Percentiles rank a stretch among this genome's conserved stretches.
phyloP scores from a whole-genome alignment of 2,329 filamentous ascomycete genomes.

The Alternaria panax region DNA sequence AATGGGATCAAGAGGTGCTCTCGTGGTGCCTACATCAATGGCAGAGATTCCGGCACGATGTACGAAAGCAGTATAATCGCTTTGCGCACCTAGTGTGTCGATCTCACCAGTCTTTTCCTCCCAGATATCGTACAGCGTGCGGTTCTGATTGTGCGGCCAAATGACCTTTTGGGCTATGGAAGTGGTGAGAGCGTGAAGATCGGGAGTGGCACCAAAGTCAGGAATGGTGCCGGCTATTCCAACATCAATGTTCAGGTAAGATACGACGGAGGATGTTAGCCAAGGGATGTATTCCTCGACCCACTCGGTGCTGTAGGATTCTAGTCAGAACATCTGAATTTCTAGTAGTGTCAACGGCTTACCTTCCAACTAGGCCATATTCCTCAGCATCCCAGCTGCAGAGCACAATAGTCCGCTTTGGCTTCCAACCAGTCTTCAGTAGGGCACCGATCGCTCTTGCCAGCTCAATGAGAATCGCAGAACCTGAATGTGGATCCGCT shows the following conservation, averaged over 20 bases:
- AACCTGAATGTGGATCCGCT: constrained; percentile 60
- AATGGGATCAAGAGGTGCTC: constrained; percentile 48
- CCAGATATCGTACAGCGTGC: constrained; percentile 57
- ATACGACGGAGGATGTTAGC: constrained; percentile 52
- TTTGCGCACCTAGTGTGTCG: constrained; percentile 54
- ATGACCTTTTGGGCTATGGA: constrained; percentile 50
- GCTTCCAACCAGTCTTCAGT: constrained; percentile 59
- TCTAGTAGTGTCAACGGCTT: background rate
- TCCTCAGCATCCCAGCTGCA: constrained; percentile 54
- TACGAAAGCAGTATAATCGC: constrained; percentile 56
- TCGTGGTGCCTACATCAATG: constrained; percentile 53
- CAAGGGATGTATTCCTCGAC: constrained; percentile 59
- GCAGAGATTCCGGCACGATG: constrained; percentile 51
- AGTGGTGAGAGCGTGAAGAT: constrained; percentile 47
- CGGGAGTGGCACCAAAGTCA: constrained; percentile 48
- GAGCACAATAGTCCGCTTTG: constrained; percentile 45
- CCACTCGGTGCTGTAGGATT: constrained; percentile 53
- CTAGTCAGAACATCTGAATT: background rate
- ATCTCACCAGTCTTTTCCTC: constrained; percentile 44
- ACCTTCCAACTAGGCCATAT: constrained; percentile 43
- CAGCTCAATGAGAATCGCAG: constrained; percentile 58
- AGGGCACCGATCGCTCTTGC: constrained; percentile 59
- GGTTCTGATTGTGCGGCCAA: constrained; percentile 48
- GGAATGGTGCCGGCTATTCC: constrained; percentile 55
- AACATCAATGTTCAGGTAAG: constrained; percentile 60